phyloP scores from a whole-genome alignment of 352 stramenopile species.

The Phytophthora boehmeriae region DNA sequence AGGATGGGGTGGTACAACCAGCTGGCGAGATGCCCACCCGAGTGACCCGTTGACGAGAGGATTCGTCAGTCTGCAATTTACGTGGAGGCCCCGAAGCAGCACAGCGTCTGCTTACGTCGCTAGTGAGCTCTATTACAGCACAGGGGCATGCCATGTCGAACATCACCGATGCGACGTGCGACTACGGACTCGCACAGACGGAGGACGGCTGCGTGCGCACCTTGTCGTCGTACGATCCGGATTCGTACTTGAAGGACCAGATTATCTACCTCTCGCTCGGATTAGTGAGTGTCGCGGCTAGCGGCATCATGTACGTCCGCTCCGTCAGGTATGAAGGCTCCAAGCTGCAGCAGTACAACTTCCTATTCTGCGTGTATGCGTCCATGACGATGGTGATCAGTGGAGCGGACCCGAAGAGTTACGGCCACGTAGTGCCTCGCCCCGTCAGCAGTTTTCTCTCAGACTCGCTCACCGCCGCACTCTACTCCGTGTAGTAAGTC shows the following conservation, averaged over 20 bases:
- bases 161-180: slow-evolving; percentile 35
- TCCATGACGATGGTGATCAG: slow-evolving; percentile 42
- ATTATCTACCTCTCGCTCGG: slow-evolving; percentile 40
- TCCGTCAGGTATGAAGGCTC: slow-evolving; percentile 34
- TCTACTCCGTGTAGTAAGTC: slow-evolving; percentile 56
- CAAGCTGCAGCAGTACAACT: slow-evolving; percentile 44
- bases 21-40: slow-evolving; percentile 8
- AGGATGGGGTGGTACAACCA: slow-evolving; percentile 22
- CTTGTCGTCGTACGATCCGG: slow-evolving; percentile 32
- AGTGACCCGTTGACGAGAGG: not conserved
- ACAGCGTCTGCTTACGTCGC: not conserved
- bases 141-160: slow-evolving; percentile 20
- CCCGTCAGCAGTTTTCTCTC: slow-evolving; percentile 43
- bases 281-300: slow-evolving; percentile 24
- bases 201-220: slow-evolving; percentile 33
- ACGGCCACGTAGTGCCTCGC: slow-evolving; percentile 42
- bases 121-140: not conserved
- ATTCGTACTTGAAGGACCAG: slow-evolving; percentile 37
- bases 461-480: slow-evolving; percentile 44
- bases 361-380: slow-evolving; percentile 44
- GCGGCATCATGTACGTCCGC: slow-evolving; percentile 35
- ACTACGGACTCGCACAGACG: slow-evolving; percentile 36
- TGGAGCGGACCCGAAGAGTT: slow-evolving; percentile 42
- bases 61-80: slow-evolving; percentile 31
- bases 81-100: slow-evolving; percentile 6